Conservation (phyloP, 805 yeast genomes). For the Dipodascus albidus region DNA sequence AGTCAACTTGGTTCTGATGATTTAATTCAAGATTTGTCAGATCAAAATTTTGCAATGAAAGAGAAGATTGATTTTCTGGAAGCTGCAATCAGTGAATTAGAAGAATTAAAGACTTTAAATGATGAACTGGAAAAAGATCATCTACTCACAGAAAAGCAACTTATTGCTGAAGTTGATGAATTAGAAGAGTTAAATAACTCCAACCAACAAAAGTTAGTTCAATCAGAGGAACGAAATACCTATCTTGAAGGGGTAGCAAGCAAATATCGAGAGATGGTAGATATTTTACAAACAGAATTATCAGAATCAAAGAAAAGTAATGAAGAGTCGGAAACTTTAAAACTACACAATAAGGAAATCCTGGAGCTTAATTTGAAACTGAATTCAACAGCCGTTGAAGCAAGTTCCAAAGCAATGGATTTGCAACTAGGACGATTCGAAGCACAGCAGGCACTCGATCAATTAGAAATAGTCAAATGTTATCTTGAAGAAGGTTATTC, state of each 20-base stretch:
- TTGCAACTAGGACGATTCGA: conserved; percentile 17
- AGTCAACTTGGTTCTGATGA: conserved; percentile 25
- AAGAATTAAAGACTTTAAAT: conserved; percentile 40
- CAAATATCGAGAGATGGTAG: conserved; percentile 20
- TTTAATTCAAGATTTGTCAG: conserved; percentile 28
- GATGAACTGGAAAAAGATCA: conserved; percentile 40
- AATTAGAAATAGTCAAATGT: conserved; percentile 18
- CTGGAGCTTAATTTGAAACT: conserved; percentile 16
- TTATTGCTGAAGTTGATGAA: conserved; percentile 27
- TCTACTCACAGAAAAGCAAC: conserved; percentile 28
- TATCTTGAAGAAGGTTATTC: conserved; percentile 14
- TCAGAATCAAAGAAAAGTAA: conserved; percentile 11
- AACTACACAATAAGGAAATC: conserved; percentile 10
- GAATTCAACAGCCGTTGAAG: conserved; percentile 10
- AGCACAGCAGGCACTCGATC: conserved; percentile 17
- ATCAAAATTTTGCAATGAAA: conserved; percentile 28
- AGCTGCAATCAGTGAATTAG: conserved; percentile 37
- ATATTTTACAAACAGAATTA: conserved; percentile 18
- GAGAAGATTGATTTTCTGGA: conserved; percentile 29
- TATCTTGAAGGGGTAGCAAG: conserved; percentile 28
- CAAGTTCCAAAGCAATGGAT: conserved; percentile 16
- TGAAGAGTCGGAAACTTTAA: conserved; percentile 8
- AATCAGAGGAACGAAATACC: conserved; percentile 18
- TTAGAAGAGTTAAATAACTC: conserved; percentile 14
- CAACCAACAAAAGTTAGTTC: conserved; percentile 14